Evolutionary conservation across 164 flowering plant genomes (phyloP).

Genomic region (Annona cherimola): DNA sequence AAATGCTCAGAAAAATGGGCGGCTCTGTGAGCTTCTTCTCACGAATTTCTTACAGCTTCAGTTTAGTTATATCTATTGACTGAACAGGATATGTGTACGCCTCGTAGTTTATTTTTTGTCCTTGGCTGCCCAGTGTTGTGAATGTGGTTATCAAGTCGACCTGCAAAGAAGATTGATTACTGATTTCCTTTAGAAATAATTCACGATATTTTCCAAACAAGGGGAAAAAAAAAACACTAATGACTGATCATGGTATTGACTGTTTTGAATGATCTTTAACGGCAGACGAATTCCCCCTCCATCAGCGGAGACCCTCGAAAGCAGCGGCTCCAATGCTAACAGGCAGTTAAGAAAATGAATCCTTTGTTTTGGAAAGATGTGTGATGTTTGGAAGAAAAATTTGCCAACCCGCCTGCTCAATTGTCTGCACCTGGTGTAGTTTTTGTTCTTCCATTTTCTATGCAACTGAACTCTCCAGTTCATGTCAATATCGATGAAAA

Average conservation of each 20-base stretch:
- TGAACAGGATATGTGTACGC: conserved; percentile 74
- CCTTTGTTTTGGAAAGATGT: too few relatives aligned
- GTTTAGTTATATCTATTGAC: conserved; percentile 66
- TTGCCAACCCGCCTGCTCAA: neutral
- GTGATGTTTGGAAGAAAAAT: neutral
- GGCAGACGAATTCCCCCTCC: neutral
- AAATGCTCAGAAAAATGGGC: neutral
- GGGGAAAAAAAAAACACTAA: neutral
- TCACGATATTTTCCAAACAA: neutral
- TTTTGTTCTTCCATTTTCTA: neutral
- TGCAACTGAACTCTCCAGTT: neutral
- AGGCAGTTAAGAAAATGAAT: too few relatives aligned
- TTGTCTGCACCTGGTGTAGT: neutral
- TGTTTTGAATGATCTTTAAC: neutral
- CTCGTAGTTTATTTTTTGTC: conserved; percentile 81
- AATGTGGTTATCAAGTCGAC: conserved; percentile 87
- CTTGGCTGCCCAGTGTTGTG: conserved; percentile 74
- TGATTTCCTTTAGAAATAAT: neutral
- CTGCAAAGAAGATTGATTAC: conserved; percentile 26
- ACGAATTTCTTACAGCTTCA: conserved; percentile 46
- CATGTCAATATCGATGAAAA: neutral
- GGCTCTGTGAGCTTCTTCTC: neutral
- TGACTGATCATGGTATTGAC: neutral
- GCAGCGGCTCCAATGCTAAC: too few relatives aligned
- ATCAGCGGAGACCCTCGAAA: too few relatives aligned